Base-by-base conservation (phyloP, 176 grass and related monocot genomes). In the Rhynchospora pubera region DNA sequence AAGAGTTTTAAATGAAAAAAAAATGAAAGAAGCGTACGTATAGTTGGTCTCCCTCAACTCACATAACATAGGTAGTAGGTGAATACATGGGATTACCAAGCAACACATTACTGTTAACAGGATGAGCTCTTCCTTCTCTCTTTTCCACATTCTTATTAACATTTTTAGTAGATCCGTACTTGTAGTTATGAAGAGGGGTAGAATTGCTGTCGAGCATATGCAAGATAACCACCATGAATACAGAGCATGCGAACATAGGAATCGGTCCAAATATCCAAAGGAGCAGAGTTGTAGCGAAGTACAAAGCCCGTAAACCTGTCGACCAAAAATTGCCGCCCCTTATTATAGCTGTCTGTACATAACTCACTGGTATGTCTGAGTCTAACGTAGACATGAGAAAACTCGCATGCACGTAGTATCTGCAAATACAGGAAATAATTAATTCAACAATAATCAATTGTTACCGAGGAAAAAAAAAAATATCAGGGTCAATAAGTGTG, bases 191-290 rank as follows among this genome's bases (percentile, higher is more conserved):
- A 65, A 99, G 87, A 8, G 91, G 96, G 59, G 90, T 87, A n/a
- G 88, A 82, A 72, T 91, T 99, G 66, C 62, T 88, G 76, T 99
- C 96, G 0, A 95, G 89, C 67, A 93, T 76, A 61, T 99, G 90
- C 5, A 99, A 87, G 57, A 93, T 87, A 66, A 71, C 19, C 59
- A 95, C 96, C 96, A 91, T 95, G 55, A 90, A 77, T 14, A 99
- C 26, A 0, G 96, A 93, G 82, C 92, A 93, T 18, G 72, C 55
- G 0, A 99, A 95, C 96, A 95, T 99, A 0, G 91, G 91, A 24
- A 99, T 88, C 0, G 92, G 96, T 10, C 92, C 92, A 7, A 99
- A 99, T 71, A 99, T 90, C 96, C 96, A 99, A 63, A 95, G 91
- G 50, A 99, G 85, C 87, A 99, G 81, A 0, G 92, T 89, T 0